These are phyloP conservation scores for Cronartium quercuum DNA, from an alignment of 1,284 basidiomycete species.

Conservation along the genomic window DNA sequence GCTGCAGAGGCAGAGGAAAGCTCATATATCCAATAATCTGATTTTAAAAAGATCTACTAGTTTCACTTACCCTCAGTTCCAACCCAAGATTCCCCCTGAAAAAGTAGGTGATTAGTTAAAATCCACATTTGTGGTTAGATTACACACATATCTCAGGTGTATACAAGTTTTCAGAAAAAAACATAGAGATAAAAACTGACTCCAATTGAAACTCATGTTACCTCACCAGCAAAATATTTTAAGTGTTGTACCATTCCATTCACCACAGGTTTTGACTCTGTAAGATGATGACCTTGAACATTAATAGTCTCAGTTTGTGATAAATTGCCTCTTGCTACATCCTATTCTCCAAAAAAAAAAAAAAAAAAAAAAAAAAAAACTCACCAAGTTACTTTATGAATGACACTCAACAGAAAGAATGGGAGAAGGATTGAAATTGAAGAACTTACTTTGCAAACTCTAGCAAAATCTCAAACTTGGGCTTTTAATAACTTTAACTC, in stretches of 20 bases:
- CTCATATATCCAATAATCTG: too few relatives aligned
- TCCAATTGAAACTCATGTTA: constrained; percentile 85
- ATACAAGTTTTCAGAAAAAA: too few relatives aligned
- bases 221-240: constrained; percentile 74
- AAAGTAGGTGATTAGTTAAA: too few relatives aligned
- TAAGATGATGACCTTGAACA: constrained; percentile 93
- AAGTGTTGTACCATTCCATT: constrained; percentile 73
- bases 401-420: too few relatives aligned
- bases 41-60: not conserved
- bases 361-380: not conserved
- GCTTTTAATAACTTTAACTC: constrained; percentile 75
- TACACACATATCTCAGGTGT: too few relatives aligned
- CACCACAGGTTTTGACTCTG: constrained; percentile 95
- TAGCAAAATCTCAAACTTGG: constrained; percentile 80
- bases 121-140: too few relatives aligned
- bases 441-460: constrained; percentile 69
- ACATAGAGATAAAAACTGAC: constrained; percentile 51
- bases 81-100: too few relatives aligned
- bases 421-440: too few relatives aligned
- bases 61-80: constrained; percentile 17
- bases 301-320: constrained; percentile 93
- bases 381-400: not conserved
- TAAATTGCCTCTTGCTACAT: constrained; percentile 87
- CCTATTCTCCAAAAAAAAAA: too few relatives aligned
- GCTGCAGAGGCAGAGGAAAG: not conserved